A percentile compares a stretch with the other conserved stretches of the same genome.
Conservation (phyloP, 805 yeast species). For the Saccharomycopsis guyanensis region DNA sequence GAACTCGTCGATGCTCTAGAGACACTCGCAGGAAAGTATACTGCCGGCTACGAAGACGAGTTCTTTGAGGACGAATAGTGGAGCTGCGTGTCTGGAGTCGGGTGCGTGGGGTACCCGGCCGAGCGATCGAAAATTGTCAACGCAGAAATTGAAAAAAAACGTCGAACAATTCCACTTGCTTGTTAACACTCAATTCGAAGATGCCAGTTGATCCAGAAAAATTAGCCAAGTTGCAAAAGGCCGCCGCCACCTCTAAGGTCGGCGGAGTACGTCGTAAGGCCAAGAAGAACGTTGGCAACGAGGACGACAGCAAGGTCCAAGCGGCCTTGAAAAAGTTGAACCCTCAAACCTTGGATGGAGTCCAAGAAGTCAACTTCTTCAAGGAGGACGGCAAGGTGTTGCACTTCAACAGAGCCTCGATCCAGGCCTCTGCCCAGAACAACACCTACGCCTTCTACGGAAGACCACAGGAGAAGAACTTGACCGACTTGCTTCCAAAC, state of each 20-base stretch:
- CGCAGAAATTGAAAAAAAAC: background rate
- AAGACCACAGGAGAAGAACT: slow-evolving; percentile 84
- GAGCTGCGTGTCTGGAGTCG: background rate
- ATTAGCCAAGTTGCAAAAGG: slow-evolving; percentile 84
- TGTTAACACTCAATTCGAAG: slow-evolving; percentile 16
- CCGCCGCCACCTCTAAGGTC: slow-evolving; percentile 72
- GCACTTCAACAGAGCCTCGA: slow-evolving; percentile 94
- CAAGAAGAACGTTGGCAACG: slow-evolving; percentile 63
- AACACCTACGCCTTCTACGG: slow-evolving; percentile 95
- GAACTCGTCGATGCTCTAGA: slow-evolving; percentile 45
- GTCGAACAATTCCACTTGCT: background rate
- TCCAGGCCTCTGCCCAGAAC: slow-evolving; percentile 83
- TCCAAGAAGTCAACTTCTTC: slow-evolving; percentile 97
- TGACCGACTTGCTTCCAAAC: slow-evolving; percentile 88
- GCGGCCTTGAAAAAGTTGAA: slow-evolving; percentile 81
- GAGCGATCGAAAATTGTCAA: background rate
- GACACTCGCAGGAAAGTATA: slow-evolving; percentile 38
- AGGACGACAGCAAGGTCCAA: slow-evolving; percentile 87
- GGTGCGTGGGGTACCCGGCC: background rate
- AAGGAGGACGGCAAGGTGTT: slow-evolving; percentile 92
- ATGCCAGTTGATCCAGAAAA: slow-evolving; percentile 94
- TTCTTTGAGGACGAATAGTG: slow-evolving; percentile 34
- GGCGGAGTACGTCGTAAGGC: slow-evolving; percentile 89
- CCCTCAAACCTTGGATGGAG: slow-evolving; percentile 80
- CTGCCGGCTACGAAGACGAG: slow-evolving; percentile 41